Base-by-base conservation (phyloP, 176 grass and related monocot genomes). In the Musa acuminata region DNA sequence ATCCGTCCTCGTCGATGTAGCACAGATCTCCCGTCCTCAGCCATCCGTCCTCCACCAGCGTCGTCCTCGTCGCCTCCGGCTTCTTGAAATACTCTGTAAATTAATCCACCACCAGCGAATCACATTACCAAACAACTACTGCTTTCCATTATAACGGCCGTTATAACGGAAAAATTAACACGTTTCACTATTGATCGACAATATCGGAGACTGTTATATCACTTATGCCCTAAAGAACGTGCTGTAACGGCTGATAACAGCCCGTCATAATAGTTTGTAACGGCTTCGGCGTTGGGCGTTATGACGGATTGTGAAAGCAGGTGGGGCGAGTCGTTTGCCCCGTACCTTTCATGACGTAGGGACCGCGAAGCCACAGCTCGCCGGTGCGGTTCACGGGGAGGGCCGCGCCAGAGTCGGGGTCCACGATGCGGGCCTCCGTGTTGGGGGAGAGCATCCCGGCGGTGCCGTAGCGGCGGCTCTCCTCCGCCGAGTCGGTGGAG, bases 321-420 rank as follows among this genome's bases (percentile, higher is more conserved):
- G 51, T 8, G 77, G 1, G 11, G 27, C 6, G 16, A 26, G 16
- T n/a, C 27, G 24, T 50, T 69, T 74, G 78, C 19, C 23, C 29
- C n/a, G 35, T 80, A 98, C 94, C 94, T 98, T 93, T 98, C 94
- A 98, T 98, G 82, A 98, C 78, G 77, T 91, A 98, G 0, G 94
- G 94, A 3, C 90, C 94, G 20, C 86, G 75, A 59, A 98, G 50
- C 94, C 94, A 98, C 20, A 98, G 88, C 78, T 98, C 94, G 58
- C 94, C 94, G 22, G 94, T 97, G 58, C 81, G 75, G 71, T 93
- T 98, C 16, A 89, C 84, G 2, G 86, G 72, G 63, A 93, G 81
- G 20, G 84, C 76, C 52, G 75, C 66, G 8, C 80, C 90, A 23
- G 84, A 78, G 0, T 98, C 94, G 0, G 94, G 87, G 22, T 98